Evolutionary conservation across 257 asterid species (phyloP), one percentile per base, ranked within the genome.

Genomic region (Fraxinus pennsylvanica): DNA sequence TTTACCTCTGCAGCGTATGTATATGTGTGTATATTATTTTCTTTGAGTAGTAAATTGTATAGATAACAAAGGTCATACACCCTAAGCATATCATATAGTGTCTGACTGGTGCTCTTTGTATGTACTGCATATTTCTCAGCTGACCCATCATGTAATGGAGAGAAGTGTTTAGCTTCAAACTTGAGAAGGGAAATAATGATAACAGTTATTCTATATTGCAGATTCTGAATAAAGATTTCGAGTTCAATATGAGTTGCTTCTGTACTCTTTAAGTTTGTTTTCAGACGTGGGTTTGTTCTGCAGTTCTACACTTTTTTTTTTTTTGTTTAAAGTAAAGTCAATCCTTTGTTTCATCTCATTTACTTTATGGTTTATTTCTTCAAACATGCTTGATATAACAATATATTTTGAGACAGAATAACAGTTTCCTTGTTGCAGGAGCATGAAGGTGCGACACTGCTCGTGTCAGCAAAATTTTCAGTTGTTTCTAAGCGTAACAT

Each of bases 361-460:
- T 25, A 63, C 10, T 9, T 61, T 61, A 8, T 21, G 25, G 32
- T 22, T 25, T 63, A 1, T 25, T 63, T 68, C 39, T 73, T 47
- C 36, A 39, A 33, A 7, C 17, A n/a, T 14, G n/a, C 77, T 59
- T 76, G 73, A 38, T 52, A 32, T 30, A 35, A 32, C 69, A 54
- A 29, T 57, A 14, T 59, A 52, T 50, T 41, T 67, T n/a, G 39
- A 68, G 63, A 41, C 1, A 38, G 8, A 65, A 65, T 65, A 22
- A 39, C 72, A 75, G 71, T 41, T 79, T 78, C 78, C 70, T 72
- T 80, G 78, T 39, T 39, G 69, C 91, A 92, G 97, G 97, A 94
- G 84, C 89, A 91, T 35, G 98, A 92, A 87, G 97, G 97, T 73
- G 97, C 97, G 68, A 92, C 98, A 9, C 81, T 94, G 81, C 63